Conservation (phyloP, 805 yeast genomes). For the Ascoidea tarda region DNA sequence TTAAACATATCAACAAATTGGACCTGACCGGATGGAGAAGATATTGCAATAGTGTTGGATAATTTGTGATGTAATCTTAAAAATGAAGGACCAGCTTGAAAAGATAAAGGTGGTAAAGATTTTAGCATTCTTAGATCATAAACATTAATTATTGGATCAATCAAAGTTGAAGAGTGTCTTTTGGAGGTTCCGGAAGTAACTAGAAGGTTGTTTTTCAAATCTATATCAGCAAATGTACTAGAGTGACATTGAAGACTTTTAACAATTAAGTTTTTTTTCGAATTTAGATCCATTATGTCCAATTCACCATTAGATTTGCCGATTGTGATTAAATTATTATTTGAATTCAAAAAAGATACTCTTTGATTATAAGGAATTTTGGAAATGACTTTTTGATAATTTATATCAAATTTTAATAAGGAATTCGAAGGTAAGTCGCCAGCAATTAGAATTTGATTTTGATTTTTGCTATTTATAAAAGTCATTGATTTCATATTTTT, state of each 20-base stretch:
- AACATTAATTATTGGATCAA: conserved; percentile 74
- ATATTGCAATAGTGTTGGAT: conserved; percentile 62
- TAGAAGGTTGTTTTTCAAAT: conserved; percentile 47
- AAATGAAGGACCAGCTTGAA: conserved; percentile 82
- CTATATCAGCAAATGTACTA: conserved; percentile 48
- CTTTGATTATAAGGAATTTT: conserved; percentile 27
- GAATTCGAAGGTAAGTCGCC: conserved; percentile 11
- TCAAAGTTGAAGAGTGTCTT: conserved; percentile 38
- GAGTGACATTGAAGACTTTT: conserved; percentile 46
- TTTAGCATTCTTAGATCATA: conserved; percentile 66
- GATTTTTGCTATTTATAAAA: conserved; percentile 1
- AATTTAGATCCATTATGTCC: conserved; percentile 47
- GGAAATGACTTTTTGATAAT: conserved; percentile 22
- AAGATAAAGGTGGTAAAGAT: conserved; percentile 67
- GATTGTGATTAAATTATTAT: conserved; percentile 37
- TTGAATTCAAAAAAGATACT: conserved; percentile 33
- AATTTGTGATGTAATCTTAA: conserved; percentile 78
- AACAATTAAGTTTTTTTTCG: conserved; percentile 25
- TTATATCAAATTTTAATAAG: conserved; percentile 24
- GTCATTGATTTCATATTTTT: background rate
- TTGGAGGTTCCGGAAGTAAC: conserved; percentile 74
- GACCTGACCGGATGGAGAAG: conserved; percentile 67
- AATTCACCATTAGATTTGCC: conserved; percentile 48
- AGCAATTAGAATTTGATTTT: conserved; percentile 2
- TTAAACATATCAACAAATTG: conserved; percentile 76